Evolutionary conservation across 805 yeast genomes (phyloP).

Genomic region (Yamadazyma tumulicola): DNA sequence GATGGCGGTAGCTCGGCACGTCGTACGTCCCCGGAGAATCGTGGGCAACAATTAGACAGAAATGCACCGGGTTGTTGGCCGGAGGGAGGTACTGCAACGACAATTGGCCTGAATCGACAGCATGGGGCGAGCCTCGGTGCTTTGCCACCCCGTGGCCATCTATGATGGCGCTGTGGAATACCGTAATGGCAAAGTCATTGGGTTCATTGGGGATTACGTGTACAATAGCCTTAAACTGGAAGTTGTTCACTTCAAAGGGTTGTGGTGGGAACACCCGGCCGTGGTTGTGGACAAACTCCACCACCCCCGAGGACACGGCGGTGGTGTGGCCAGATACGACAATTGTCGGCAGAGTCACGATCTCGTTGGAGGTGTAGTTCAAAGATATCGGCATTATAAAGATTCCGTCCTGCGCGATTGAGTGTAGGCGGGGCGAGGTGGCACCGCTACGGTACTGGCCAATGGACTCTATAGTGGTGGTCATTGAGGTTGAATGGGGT

Average conservation of each 20-base stretch:
- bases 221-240: constrained; percentile 71
- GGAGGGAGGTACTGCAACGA: constrained; percentile 40
- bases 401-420: no score
- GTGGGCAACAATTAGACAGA: constrained; percentile 69
- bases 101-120: constrained; percentile 23
- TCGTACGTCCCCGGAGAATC: constrained; percentile 76
- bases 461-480: no score
- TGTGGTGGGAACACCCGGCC: constrained; percentile 60
- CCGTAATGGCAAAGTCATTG: constrained; percentile 54
- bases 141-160: constrained; percentile 23
- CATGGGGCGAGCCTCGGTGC: constrained; percentile 13
- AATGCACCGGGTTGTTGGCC: constrained; percentile 73
- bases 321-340: constrained; percentile 30
- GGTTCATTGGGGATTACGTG: constrained; percentile 63
- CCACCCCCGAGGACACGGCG: constrained; percentile 19
- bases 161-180: constrained; percentile 37
- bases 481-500: no score
- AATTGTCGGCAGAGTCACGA: constrained; percentile 39
- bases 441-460: no score
- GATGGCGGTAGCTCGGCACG: constrained; percentile 50
- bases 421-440: no score
- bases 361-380: constrained; percentile 32
- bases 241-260: constrained; percentile 63
- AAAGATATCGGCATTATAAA: constrained; percentile 26
- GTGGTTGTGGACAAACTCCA: constrained; percentile 31